These are phyloP conservation scores for Globisporangium spiculum DNA, from an alignment of 352 stramenopile species.

Conservation along the genomic window DNA sequence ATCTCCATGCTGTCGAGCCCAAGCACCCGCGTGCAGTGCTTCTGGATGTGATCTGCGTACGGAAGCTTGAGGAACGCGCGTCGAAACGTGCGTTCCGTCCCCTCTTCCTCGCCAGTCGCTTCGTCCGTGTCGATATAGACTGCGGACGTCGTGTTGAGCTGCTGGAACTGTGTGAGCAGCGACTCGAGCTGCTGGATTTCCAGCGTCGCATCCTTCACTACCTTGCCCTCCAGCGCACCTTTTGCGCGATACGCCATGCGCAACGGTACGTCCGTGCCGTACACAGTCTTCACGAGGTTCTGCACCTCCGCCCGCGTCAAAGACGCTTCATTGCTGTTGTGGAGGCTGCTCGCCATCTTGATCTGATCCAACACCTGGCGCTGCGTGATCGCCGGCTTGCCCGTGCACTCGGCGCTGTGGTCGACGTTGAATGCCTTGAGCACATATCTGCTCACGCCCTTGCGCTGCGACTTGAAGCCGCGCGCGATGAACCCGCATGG, in stretches of 20 bases:
- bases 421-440: constrained; percentile 11
- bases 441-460: not conserved
- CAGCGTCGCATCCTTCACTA: not conserved
- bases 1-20: constrained; percentile 30
- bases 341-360: not conserved
- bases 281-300: constrained; percentile 33
- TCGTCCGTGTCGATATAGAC: constrained; percentile 27
- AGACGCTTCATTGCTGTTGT: not conserved
- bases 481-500: constrained; percentile 38
- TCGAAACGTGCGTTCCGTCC: constrained; percentile 25
- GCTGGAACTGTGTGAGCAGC: constrained; percentile 39
- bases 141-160: constrained; percentile 28
- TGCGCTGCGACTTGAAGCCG: no score
- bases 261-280: constrained; percentile 32
- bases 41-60: constrained; percentile 29
- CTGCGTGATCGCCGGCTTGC: constrained; percentile 31
- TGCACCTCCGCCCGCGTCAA: constrained; percentile 20
- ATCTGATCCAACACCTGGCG: constrained; percentile 26
- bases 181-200: constrained; percentile 43
- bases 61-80: constrained; percentile 48
- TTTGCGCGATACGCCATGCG: constrained; percentile 32
- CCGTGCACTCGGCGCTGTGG: constrained; percentile 32
- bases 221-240: constrained; percentile 24
- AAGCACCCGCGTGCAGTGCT: constrained; percentile 24
- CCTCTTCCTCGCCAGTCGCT: not conserved